Base-by-base conservation (phyloP, 192 early-diverging fungal species). In the Entophlyctis luteolus region DNA sequence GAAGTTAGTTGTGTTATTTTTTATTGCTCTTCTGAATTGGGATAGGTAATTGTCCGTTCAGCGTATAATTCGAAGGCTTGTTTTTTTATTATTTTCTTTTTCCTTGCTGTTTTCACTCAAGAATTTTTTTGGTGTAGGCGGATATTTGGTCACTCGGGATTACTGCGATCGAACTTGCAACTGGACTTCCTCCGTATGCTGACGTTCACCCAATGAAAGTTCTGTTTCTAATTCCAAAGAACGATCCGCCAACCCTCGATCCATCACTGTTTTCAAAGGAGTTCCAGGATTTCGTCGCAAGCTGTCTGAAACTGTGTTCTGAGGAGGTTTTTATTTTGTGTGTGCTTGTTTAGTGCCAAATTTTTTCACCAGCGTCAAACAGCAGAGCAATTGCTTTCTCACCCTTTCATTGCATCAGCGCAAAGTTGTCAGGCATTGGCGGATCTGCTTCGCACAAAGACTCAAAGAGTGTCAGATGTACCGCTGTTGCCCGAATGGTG, bases 81-180 rank as follows among this genome's bases (percentile, higher is more conserved):
- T 54, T 25, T 20, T 3, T 14, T 16, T 54, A 0, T 1, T 54
- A n/a, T n/a, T n/a, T n/a, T n/a, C n/a, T n/a, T n/a, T n/a, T n/a
- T n/a, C n/a, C n/a, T n/a, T n/a, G n/a, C 25, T 54, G 16, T 54
- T 25, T 1, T 22, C 16, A 3, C 52, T 54, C 52, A 16, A 54
- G 16, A 12, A 45, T 14, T 14, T 14, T 45, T n/a, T 14, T 45
- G 42, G n/a, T 14, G n/a, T 45, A 91, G 74, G 95, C 96, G 0
- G 96, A 98, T 77, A 95, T 98, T 32, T 98, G 96, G 96, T 92
- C 90, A 27, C 79, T 96, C 35, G 96, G 96, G 1, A 96, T 99
- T 63, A 99, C 95, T 2, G 94, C 93, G 0, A 95, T 98, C 38
- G 96, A 99, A 79, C 77, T 99, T 38, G 93, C 94, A n/a, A 92